Evolutionary conservation across 805 yeast genomes (phyloP).

Genomic region (Starmera dryadoides): DNA sequence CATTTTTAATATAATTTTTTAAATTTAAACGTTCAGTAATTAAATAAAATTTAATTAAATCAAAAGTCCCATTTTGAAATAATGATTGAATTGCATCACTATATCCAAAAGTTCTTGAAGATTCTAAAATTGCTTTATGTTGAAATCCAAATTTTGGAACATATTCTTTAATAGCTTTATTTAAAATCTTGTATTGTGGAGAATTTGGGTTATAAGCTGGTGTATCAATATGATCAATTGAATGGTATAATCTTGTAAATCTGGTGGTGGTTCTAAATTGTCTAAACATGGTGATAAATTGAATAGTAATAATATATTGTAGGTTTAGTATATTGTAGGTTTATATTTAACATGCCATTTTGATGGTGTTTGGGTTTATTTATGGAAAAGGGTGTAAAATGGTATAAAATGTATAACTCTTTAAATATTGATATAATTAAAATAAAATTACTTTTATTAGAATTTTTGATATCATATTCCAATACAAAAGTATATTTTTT

Average conservation of each 20-base stretch:
- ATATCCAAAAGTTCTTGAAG: constrained; percentile 40
- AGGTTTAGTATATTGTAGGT: too few species aligned
- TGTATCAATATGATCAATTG: constrained; percentile 19
- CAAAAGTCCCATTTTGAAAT: constrained; percentile 36
- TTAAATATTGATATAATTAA: too few species aligned
- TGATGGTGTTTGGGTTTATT: too few species aligned
- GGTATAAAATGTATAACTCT: too few species aligned
- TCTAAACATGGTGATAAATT: too few species aligned
- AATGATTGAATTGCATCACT: constrained; percentile 43
- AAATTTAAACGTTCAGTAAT: constrained; percentile 40
- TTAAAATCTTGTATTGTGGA: constrained; percentile 35
- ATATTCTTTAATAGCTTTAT: constrained; percentile 24
- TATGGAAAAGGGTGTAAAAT: too few species aligned
- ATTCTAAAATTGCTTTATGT: constrained; percentile 37
- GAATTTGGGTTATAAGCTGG: constrained; percentile 16
- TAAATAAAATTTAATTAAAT: constrained; percentile 50
- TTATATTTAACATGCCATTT: too few species aligned
- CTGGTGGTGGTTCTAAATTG: too few species aligned
- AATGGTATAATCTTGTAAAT: constrained; percentile 21
- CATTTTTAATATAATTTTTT: constrained; percentile 24
- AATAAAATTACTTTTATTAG: too few species aligned
- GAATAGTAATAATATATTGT: too few species aligned
- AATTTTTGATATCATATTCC: too few species aligned
- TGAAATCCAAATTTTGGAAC: constrained; percentile 51
- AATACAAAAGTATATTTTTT: too few species aligned